These are phyloP conservation scores for Plicaturopsis crispa DNA, from an alignment of 768 basidiomycete genomes.

Conservation along the genomic window DNA sequence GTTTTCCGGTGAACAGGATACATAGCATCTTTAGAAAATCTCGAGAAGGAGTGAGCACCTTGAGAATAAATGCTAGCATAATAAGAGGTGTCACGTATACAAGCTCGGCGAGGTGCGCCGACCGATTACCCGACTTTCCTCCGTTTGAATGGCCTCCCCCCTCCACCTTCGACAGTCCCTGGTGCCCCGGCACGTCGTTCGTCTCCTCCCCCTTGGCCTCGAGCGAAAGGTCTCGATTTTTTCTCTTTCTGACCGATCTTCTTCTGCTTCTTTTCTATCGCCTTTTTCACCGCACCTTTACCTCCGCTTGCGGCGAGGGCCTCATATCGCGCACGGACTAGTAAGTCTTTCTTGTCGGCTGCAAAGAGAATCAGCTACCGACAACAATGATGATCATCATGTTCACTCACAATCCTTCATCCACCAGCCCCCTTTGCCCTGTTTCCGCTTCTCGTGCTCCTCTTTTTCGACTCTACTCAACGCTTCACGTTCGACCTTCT, in stretches of 20 bases:
- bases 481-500: conserved; percentile 65
- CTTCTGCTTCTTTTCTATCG: conserved; percentile 82
- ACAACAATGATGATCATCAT: conserved; percentile 1
- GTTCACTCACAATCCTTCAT: conserved; percentile 67
- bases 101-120: too few species aligned
- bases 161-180: conserved; percentile 6
- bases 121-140: conserved; percentile 11
- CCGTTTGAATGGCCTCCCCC: conserved; percentile 12
- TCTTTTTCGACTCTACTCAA: conserved; percentile 36
- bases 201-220: too few species aligned
- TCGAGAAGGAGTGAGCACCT: too few species aligned
- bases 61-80: too few species aligned
- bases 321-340: conserved; percentile 72
- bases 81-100: too few species aligned
- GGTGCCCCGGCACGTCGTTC: too few species aligned
- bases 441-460: conserved; percentile 51
- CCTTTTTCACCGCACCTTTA: conserved; percentile 75
- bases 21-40: too few species aligned
- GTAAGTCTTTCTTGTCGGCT: conserved; percentile 75
- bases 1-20: too few species aligned
- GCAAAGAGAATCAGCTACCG: conserved; percentile 9
- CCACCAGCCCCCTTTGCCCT: conserved; percentile 81
- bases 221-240: conserved; percentile 63
- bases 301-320: conserved; percentile 74
- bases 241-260: conserved; percentile 89